Evolutionary conservation across 1,139 yeast species (phyloP).

Genomic region (Kurtzmaniella quercitrusa): DNA sequence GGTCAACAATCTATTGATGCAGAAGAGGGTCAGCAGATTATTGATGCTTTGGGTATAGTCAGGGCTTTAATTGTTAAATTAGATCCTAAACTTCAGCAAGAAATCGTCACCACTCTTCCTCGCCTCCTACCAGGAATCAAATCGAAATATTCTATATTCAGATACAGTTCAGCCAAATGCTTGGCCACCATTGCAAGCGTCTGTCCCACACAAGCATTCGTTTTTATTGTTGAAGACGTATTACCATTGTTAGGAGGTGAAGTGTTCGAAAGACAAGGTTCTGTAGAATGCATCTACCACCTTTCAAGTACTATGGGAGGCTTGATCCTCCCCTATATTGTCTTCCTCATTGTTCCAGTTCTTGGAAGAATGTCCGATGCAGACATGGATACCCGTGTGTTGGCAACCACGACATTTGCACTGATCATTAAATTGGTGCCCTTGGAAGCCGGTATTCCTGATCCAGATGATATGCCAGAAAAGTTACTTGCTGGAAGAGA

Average conservation of each 20-base stretch:
- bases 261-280: constrained; percentile 83
- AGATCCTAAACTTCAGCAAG: constrained; percentile 43
- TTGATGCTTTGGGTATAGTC: constrained; percentile 82
- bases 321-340: constrained; percentile 87
- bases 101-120: constrained; percentile 45
- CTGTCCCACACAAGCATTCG: constrained; percentile 69
- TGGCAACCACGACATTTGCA: constrained; percentile 96
- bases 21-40: constrained; percentile 34
- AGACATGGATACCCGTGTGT: constrained; percentile 78
- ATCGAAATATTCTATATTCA: constrained; percentile 70
- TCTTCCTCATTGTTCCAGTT: constrained; percentile 91
- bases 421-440: constrained; percentile 94
- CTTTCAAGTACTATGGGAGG: constrained; percentile 83
- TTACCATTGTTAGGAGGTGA: constrained; percentile 82
- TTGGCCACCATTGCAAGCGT: constrained; percentile 79
- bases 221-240: constrained; percentile 70
- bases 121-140: constrained; percentile 58
- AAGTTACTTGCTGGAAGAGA: constrained; percentile 86
- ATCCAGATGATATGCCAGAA: constrained; percentile 88
- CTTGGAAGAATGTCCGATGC: constrained; percentile 98
- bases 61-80: constrained; percentile 70
- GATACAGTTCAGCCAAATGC: constrained; percentile 90
- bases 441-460: constrained; percentile 94
- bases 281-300: constrained; percentile 87
- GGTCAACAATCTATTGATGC: constrained; percentile 90